These are phyloP conservation scores for Xylaria sp. DNA, from an alignment of 2,329 filamentous ascomycete species.

Conservation along the genomic window DNA sequence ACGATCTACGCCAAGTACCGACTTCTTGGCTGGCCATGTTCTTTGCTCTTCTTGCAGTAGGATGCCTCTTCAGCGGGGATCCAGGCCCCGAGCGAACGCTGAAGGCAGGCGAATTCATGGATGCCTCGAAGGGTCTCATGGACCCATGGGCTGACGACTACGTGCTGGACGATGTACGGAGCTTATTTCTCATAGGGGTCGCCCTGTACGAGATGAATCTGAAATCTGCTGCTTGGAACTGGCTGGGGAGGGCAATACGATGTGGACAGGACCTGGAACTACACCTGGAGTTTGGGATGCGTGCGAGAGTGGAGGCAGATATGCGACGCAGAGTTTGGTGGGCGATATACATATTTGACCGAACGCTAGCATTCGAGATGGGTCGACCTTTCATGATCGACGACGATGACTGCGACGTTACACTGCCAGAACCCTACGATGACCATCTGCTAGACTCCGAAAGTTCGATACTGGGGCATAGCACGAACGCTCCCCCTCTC, in stretches of 20 bases:
- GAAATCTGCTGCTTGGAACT: slow-evolving; percentile 85
- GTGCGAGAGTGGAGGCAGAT: slow-evolving; percentile 81
- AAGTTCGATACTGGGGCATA: slow-evolving; percentile 64
- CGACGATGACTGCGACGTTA: slow-evolving; percentile 87
- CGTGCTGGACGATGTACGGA: slow-evolving; percentile 78
- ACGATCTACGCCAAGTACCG: slow-evolving; percentile 68
- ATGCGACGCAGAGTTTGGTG: slow-evolving; percentile 93
- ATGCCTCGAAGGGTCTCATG: slow-evolving; percentile 74
- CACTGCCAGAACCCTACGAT: slow-evolving; percentile 81
- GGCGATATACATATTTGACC: slow-evolving; percentile 90
- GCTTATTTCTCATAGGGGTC: slow-evolving; percentile 77
- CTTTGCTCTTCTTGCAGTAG: slow-evolving; percentile 85
- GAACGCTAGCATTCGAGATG: slow-evolving; percentile 81
- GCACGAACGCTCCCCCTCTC: slow-evolving; percentile 64
- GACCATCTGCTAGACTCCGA: slow-evolving; percentile 78
- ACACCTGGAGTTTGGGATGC: slow-evolving; percentile 78
- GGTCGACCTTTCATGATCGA: slow-evolving; percentile 84
- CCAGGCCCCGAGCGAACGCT: slow-evolving; percentile 64
- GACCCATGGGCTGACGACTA: slow-evolving; percentile 86
- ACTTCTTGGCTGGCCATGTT: slow-evolving; percentile 82
- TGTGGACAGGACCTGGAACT: slow-evolving; percentile 86
- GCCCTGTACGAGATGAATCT: slow-evolving; percentile 88
- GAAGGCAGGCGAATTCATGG: slow-evolving; percentile 72
- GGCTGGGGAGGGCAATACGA: slow-evolving; percentile 82
- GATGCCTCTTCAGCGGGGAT: slow-evolving; percentile 76